A percentile compares a stretch with the other conserved stretches of the same genome.
Conservation (phyloP, 441 rosid genomes). For the Biscutella laevigata region DNA sequence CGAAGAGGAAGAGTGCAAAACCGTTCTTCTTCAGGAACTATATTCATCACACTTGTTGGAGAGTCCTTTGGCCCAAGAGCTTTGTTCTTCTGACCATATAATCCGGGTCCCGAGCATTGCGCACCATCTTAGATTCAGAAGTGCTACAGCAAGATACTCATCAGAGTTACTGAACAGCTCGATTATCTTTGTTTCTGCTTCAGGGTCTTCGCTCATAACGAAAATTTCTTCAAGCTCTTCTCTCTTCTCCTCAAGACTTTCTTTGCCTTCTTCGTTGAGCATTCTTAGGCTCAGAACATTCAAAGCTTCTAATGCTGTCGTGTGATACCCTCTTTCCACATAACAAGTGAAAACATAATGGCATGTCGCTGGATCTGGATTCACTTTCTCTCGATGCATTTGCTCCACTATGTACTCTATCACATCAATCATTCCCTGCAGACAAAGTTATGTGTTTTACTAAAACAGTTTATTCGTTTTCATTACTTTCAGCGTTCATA, state of each 20-base stretch:
- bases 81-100: constrained; percentile 61
- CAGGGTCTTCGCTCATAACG: constrained; percentile 48
- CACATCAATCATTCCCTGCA: constrained; percentile 54
- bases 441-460: background rate
- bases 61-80: constrained; percentile 53
- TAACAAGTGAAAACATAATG: constrained; percentile 43
- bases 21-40: background rate
- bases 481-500: background rate
- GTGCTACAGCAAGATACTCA: constrained; percentile 42
- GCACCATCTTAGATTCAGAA: constrained; percentile 72
- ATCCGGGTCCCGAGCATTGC: constrained; percentile 44
- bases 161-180: constrained; percentile 32
- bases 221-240: constrained; percentile 42
- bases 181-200: constrained; percentile 44
- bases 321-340: constrained; percentile 32
- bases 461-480: background rate
- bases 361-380: constrained; percentile 76
- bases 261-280: constrained; percentile 36
- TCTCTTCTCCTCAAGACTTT: constrained; percentile 34
- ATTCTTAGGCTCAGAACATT: constrained; percentile 65
- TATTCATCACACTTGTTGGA: constrained; percentile 26
- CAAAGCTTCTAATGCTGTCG: constrained; percentile 64
- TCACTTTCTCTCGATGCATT: constrained; percentile 49
- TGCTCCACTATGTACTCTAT: constrained; percentile 54
- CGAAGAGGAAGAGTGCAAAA: background rate